Evolutionary conservation across 352 stramenopile species (phyloP).

Genomic region (Vaucheria bursata): DNA sequence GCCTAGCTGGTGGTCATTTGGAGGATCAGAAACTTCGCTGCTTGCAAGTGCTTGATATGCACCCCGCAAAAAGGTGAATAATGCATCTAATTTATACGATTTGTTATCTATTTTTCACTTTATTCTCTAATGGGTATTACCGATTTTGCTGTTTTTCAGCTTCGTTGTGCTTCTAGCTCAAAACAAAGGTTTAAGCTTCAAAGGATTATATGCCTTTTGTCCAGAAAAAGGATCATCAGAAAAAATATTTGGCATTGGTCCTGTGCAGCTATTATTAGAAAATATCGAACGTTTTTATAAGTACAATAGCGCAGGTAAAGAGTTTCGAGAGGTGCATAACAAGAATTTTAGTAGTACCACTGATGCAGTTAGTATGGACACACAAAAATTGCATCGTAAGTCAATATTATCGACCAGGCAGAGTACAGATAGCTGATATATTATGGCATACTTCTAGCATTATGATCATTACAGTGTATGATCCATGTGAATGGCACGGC

Average conservation of each 20-base stretch:
- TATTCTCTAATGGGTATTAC: too few species aligned
- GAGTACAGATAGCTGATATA: too few species aligned
- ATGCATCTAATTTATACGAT: too few species aligned
- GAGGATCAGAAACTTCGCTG: conserved; percentile 35
- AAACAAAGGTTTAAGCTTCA: conserved; percentile 41
- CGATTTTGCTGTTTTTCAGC: conserved; percentile 12
- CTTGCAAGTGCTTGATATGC: conserved; percentile 35
- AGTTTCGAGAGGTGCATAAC: conserved; percentile 41
- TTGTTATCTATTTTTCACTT: too few species aligned
- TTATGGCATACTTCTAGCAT: too few species aligned
- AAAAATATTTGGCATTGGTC: conserved; percentile 28
- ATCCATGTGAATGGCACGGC: too few species aligned
- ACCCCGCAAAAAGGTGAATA: conserved; percentile 10
- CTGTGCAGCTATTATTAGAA: conserved; percentile 4
- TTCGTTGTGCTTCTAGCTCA: conserved; percentile 41
- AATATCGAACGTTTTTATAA: conserved; percentile 26
- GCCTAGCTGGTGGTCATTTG: conserved; percentile 31
- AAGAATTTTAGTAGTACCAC: conserved; percentile 31
- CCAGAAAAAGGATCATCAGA: conserved; percentile 13
- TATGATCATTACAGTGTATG: too few species aligned
- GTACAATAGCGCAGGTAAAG: conserved; percentile 38
- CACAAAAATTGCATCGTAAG: too few species aligned
- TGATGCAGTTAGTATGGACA: conserved; percentile 39
- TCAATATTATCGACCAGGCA: too few species aligned
- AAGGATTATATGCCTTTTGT: conserved; percentile 31